These are phyloP conservation scores for Pyrus pyrifolia DNA, from an alignment of 306 rosid species.

Conservation along the genomic window DNA sequence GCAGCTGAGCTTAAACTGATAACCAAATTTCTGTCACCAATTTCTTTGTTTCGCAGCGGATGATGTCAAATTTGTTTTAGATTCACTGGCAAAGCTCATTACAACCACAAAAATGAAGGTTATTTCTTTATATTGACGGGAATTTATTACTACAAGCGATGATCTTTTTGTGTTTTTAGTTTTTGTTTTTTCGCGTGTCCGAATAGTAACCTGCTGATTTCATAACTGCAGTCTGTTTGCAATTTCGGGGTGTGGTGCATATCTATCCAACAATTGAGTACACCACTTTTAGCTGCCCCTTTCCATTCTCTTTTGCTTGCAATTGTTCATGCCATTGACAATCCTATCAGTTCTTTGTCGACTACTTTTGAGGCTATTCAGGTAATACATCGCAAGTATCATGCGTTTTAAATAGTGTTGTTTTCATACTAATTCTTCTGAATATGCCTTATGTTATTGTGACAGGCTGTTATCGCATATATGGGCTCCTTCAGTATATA, in stretches of 20 bases:
- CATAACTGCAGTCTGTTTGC: conserved; percentile 58
- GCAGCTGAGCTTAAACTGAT: neutral
- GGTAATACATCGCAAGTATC: conserved; percentile 22
- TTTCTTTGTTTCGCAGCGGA: conserved; percentile 35
- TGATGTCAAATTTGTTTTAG: conserved; percentile 45
- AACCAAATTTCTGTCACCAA: neutral
- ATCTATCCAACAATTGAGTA: conserved; percentile 55
- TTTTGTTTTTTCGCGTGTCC: neutral
- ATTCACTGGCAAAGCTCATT: conserved; percentile 47
- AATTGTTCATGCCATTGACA: conserved; percentile 66
- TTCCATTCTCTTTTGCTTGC: conserved; percentile 49
- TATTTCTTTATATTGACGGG: neutral
- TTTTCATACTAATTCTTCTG: neutral
- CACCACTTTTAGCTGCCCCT: conserved; percentile 34
- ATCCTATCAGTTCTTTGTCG: conserved; percentile 78
- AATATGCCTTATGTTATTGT: conserved; percentile 9
- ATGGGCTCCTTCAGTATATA: conserved; percentile 75
- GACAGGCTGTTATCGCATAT: conserved; percentile 64
- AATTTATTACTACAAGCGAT: neutral
- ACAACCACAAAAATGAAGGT: conserved; percentile 67
- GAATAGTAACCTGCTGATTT: conserved; percentile 3
- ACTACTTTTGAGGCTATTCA: conserved; percentile 88
- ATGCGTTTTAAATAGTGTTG: neutral
- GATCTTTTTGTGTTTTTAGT: neutral
- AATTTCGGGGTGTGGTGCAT: conserved; percentile 86